Evolutionary conservation across 257 asterid genomes (phyloP).

Genomic region (Thymus quinquecostatus): DNA sequence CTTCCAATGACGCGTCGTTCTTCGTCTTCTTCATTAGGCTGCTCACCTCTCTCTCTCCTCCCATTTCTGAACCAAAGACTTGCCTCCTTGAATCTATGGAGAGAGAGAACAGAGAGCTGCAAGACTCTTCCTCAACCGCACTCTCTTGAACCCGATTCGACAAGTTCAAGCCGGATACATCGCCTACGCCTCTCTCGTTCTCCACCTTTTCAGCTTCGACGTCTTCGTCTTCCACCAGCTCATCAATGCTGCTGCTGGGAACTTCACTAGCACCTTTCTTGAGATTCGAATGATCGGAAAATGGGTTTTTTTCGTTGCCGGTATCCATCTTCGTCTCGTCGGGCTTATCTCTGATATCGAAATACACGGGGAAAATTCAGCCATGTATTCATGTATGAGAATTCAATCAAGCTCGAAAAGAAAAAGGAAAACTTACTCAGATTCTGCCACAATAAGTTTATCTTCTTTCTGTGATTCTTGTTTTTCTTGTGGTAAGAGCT

Average conservation of each 20-base stretch:
- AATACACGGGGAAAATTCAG: background rate
- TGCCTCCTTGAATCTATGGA: slow-evolving; percentile 58
- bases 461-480: slow-evolving; percentile 24
- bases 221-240: slow-evolving; percentile 4
- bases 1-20: slow-evolving; percentile 6
- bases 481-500: slow-evolving; percentile 25
- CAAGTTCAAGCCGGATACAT: slow-evolving; percentile 3
- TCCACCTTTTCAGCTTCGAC: background rate
- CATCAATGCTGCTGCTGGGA: background rate
- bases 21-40: slow-evolving; percentile 40
- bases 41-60: slow-evolving; percentile 48
- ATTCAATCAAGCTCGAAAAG: background rate
- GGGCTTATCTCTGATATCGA: slow-evolving; percentile 20
- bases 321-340: background rate
- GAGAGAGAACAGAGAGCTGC: slow-evolving; percentile 57
- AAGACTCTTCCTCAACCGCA: slow-evolving; percentile 36
- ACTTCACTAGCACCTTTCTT: background rate
- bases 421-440: slow-evolving; percentile 35
- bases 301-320: slow-evolving; percentile 6
- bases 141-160: slow-evolving; percentile 11
- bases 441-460: slow-evolving; percentile 23
- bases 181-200: background rate
- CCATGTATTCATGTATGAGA: background rate
- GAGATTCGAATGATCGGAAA: slow-evolving; percentile 15
- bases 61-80: slow-evolving; percentile 24